Conservation (phyloP, 306 rosid species). For the Senna siamea region DNA sequence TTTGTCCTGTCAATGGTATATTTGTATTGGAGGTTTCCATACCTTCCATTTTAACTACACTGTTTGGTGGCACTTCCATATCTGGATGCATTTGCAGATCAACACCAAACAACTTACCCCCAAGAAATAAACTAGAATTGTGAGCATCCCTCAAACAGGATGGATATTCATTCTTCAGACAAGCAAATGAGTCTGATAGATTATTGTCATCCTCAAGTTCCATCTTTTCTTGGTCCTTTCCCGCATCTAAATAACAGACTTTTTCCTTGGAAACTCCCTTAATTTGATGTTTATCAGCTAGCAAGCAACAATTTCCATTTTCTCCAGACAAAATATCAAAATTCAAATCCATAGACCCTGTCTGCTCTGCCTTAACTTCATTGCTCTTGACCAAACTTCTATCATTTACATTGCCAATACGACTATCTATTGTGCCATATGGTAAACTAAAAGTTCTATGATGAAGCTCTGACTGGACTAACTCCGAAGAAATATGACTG, state of each 20-base stretch:
- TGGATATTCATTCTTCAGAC: slow-evolving; percentile 41
- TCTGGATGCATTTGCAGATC: slow-evolving; percentile 45
- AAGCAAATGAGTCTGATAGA: slow-evolving; percentile 28
- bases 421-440: slow-evolving; percentile 48
- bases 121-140: slow-evolving; percentile 39
- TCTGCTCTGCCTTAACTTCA: slow-evolving; percentile 47
- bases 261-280: slow-evolving; percentile 48
- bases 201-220: slow-evolving; percentile 37
- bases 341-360: slow-evolving; percentile 64
- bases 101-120: slow-evolving; percentile 56
- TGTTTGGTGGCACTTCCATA: slow-evolving; percentile 36
- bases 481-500: slow-evolving; percentile 61
- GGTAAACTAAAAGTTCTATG: slow-evolving; percentile 47
- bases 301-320: slow-evolving; percentile 42
- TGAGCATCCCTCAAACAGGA: slow-evolving; percentile 40
- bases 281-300: slow-evolving; percentile 42
- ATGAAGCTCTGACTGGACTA: slow-evolving; percentile 58
- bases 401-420: slow-evolving; percentile 35
- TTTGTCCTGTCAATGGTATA: slow-evolving; percentile 28
- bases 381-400: slow-evolving; percentile 39
- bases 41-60: slow-evolving; percentile 29
- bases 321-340: slow-evolving; percentile 52
- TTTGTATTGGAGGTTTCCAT: slow-evolving; percentile 22
- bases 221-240: slow-evolving; percentile 43
- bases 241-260: slow-evolving; percentile 31